Evolutionary conservation across 2,329 filamentous ascomycete species (phyloP).

Genomic region (Fusarium dimerum): DNA sequence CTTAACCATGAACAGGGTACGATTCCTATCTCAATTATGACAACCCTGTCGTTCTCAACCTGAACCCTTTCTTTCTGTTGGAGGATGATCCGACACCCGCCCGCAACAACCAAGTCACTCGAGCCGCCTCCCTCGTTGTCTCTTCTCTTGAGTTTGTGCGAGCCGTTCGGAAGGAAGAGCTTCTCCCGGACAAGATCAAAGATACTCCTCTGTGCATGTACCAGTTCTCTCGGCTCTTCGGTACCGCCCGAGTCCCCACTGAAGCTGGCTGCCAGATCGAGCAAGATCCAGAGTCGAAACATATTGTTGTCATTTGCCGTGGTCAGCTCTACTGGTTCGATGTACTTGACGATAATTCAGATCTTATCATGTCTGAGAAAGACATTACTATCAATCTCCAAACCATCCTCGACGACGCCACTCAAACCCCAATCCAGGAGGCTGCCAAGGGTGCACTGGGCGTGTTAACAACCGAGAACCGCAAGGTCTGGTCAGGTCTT

Average conservation of each 20-base stretch:
- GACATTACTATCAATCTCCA: slow-evolving; percentile 90
- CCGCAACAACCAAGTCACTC: slow-evolving; percentile 93
- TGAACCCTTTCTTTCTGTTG: slow-evolving; percentile 96
- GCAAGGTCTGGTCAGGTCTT: slow-evolving; percentile 92
- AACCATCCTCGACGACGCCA: slow-evolving; percentile 88
- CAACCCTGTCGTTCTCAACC: slow-evolving; percentile 93
- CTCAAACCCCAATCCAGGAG: slow-evolving; percentile 86
- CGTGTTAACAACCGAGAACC: slow-evolving; percentile 92
- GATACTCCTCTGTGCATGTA: slow-evolving; percentile 95
- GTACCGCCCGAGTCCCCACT: slow-evolving; percentile 90
- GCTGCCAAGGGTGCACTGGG: slow-evolving; percentile 94
- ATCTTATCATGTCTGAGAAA: slow-evolving; percentile 95
- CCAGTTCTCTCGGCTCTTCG: slow-evolving; percentile 93
- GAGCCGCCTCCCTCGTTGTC: slow-evolving; percentile 86
- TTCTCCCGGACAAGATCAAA: slow-evolving; percentile 83
- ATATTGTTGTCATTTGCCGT: slow-evolving; percentile 89
- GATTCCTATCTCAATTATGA: slow-evolving; percentile 98
- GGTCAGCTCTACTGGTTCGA: slow-evolving; percentile 99
- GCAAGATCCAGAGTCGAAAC: slow-evolving; percentile 89
- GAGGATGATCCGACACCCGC: slow-evolving; percentile 97
- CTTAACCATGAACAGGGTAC: slow-evolving; percentile 67
- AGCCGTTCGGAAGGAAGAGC: slow-evolving; percentile 88
- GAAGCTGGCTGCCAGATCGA: slow-evolving; percentile 95
- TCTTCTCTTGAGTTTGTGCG: slow-evolving; percentile 91
- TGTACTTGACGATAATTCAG: slow-evolving; percentile 89